Evolutionary conservation across 2,329 filamentous ascomycete species (phyloP).

Genomic region (Colletotrichum echinochloae): DNA sequence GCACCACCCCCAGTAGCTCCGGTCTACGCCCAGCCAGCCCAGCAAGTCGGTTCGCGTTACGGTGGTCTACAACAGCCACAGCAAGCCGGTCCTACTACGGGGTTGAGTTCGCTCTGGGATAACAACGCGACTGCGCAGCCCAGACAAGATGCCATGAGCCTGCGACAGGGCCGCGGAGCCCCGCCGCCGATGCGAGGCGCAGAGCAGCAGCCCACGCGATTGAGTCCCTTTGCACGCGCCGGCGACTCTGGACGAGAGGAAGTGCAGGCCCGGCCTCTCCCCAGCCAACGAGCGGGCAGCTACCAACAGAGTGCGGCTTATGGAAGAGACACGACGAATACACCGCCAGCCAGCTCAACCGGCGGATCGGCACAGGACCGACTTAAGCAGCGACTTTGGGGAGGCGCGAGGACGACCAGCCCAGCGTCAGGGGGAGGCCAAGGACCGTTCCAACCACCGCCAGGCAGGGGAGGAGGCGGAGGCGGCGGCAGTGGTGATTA

Average conservation of each 20-base stretch:
- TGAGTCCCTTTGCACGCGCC: constrained; percentile 49
- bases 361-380: constrained; percentile 80
- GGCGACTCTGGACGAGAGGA: constrained; percentile 49
- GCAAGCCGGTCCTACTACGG: constrained; percentile 47
- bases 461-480: constrained; percentile 44
- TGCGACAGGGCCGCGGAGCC: constrained; percentile 58
- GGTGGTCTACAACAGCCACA: constrained; percentile 57
- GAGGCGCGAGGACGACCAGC: constrained; percentile 68
- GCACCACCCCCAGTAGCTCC: constrained; percentile 68
- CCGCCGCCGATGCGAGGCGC: constrained; percentile 44
- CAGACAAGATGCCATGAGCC: constrained; percentile 55
- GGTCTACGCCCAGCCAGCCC: constrained; percentile 60
- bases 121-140: constrained; percentile 51
- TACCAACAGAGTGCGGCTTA: constrained; percentile 68
- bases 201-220: constrained; percentile 46
- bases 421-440: constrained; percentile 55
- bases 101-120: constrained; percentile 71
- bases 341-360: constrained; percentile 49
- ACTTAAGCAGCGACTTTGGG: constrained; percentile 83
- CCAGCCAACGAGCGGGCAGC: constrained; percentile 79
- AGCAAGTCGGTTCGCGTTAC: constrained; percentile 66
- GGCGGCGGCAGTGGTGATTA: constrained; percentile 50
- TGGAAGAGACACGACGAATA: constrained; percentile 46
- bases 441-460: constrained; percentile 62
- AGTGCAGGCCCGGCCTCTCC: constrained; percentile 69